Conservation (phyloP, 805 yeast genomes). For the Blastobotrys peoriensis region DNA sequence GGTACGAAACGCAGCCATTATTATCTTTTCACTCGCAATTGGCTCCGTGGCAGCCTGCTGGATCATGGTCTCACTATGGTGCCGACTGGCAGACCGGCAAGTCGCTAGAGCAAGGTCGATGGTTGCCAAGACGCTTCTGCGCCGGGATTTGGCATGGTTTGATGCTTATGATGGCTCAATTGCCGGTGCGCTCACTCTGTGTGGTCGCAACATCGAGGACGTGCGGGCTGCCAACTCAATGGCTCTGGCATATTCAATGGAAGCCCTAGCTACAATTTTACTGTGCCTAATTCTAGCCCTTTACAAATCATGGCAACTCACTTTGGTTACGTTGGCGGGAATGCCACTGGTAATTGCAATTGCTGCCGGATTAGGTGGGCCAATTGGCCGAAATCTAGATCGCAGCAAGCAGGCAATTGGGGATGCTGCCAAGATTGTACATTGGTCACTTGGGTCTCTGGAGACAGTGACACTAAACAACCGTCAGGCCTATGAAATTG, state of each 20-base stretch:
- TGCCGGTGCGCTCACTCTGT: conserved; percentile 7
- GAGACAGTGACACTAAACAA: conserved; percentile 55
- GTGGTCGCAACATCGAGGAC: conserved; percentile 62
- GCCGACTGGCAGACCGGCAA: conserved; percentile 65
- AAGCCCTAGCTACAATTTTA: conserved; percentile 46
- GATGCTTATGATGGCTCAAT: conserved; percentile 35
- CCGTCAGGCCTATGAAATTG: conserved; percentile 48
- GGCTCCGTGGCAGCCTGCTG: conserved; percentile 43
- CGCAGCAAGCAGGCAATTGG: conserved; percentile 54
- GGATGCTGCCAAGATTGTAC: conserved; percentile 51
- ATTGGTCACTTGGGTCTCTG: conserved; percentile 64
- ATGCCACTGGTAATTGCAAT: conserved; percentile 58
- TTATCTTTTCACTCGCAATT: conserved; percentile 42
- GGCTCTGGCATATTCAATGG: conserved; percentile 51
- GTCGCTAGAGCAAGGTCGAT: conserved; percentile 48
- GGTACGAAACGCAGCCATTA: conserved; percentile 34
- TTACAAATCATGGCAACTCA: conserved; percentile 77
- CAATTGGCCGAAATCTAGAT: conserved; percentile 44
- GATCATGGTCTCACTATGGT: conserved; percentile 56
- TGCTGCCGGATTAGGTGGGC: conserved; percentile 45
- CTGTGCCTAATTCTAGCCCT: conserved; percentile 61
- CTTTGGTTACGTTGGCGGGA: conserved; percentile 68
- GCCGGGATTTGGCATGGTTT: conserved; percentile 52
- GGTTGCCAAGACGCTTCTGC: conserved; percentile 42
- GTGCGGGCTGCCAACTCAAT: conserved; percentile 62